Evolutionary conservation across 1,139 yeast genomes (phyloP), one percentile per base, ranked within the genome.

Genomic region (Pichia kudriavzevii): DNA sequence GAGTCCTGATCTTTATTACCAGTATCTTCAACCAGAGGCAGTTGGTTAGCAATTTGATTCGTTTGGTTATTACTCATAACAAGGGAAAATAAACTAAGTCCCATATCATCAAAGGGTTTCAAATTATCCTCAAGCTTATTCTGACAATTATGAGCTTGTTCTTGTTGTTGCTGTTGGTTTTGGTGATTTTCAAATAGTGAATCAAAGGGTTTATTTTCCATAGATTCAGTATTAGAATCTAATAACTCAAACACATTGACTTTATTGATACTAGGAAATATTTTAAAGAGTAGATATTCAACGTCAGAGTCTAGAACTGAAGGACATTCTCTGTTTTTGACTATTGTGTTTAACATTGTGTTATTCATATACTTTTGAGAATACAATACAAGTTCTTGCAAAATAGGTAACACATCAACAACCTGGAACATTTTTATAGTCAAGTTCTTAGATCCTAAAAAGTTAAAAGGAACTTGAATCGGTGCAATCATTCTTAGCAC

Each of bases 401-500:
- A 34, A 4, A 58, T 35, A 1, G 60, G 62, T 10, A 60, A 32
- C 2, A 50, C 18, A 0, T 38, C 30, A 1, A 28, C 40, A 12
- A 58, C 34, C 6, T 43, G 41, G 2, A 34, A 33, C 16, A 41
- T 46, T 3, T 45, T 12, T 6, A 59, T 28, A 1, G 20, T 25
- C 1, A 57, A 53, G 38, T 62, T 66, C 22, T 29, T 18, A 4
- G 61, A 58, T 30, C 63, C 47, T 26, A 73, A 55, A 43, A 72
- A 75, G 11, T 55, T 50, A 12, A 62, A 60, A 0, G 88, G 87
- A 11, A 79, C 72, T 0, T 80, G 69, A 25, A 67, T 62, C 0
- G 77, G 63, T 23, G 81, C 76, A 39, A 79, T 69, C 30, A 77
- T 73, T 38, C 87, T 58, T 26, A 79, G 53, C 14, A 79, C 64